Evolutionary conservation across 1,139 yeast genomes (phyloP).

Genomic region (Citeromyces hawaiiensis): DNA sequence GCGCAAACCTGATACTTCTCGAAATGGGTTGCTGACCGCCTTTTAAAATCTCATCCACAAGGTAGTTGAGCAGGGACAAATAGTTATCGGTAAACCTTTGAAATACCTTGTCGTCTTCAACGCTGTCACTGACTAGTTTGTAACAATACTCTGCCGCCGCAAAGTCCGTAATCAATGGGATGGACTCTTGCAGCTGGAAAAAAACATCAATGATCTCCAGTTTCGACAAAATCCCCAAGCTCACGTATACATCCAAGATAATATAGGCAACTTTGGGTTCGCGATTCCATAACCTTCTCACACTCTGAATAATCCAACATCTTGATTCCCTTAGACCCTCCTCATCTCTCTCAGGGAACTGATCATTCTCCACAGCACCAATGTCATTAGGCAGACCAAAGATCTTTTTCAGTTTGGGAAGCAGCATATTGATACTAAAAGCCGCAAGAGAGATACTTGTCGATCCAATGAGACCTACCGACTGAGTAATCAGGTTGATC

Average conservation of each 20-base stretch:
- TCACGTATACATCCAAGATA: conserved; percentile 51
- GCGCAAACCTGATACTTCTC: neutral
- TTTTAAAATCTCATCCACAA: conserved; percentile 7
- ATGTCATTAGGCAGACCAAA: conserved; percentile 19
- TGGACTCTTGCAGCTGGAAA: conserved; percentile 18
- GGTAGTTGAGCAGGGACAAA: neutral
- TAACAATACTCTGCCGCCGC: conserved; percentile 12
- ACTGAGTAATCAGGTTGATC: conserved; percentile 52
- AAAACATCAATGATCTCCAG: conserved; percentile 28
- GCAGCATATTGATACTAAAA: conserved; percentile 16
- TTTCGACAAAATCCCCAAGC: conserved; percentile 31
- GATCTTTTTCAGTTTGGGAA: conserved; percentile 27
- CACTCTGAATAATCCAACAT: conserved; percentile 43
- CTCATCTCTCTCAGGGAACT: conserved; percentile 15
- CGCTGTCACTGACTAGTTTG: neutral
- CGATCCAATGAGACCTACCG: conserved; percentile 73
- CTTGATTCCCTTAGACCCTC: conserved; percentile 17
- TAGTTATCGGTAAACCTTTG: neutral
- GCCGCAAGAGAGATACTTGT: conserved; percentile 78
- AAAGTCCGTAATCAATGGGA: conserved; percentile 10
- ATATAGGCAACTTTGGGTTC: conserved; percentile 75
- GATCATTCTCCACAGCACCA: conserved; percentile 21
- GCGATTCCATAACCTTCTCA: conserved; percentile 64
- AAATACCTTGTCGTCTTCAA: neutral
- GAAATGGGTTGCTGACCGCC: conserved; percentile 16